Evolutionary conservation across 768 basidiomycete genomes (phyloP).

Genomic region (Symmetrospora coprosmae): DNA sequence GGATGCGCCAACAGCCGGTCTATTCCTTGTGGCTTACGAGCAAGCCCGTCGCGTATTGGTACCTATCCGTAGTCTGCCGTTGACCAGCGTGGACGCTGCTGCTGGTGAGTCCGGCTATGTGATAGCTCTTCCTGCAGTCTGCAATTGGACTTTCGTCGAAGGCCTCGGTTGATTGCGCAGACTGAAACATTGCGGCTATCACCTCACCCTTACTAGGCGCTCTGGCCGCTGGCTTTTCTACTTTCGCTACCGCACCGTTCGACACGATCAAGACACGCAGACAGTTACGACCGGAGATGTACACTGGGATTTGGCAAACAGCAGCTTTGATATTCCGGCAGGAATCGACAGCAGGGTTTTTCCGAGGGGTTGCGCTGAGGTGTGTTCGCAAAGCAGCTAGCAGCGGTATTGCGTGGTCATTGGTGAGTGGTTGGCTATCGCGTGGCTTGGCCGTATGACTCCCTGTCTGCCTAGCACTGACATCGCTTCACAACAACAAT

Average conservation of each 20-base stretch:
- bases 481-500: not conserved
- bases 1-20: constrained; percentile 18
- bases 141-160: too few relatives aligned
- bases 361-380: constrained; percentile 10
- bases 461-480: too few relatives aligned
- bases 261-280: constrained; percentile 19
- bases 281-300: constrained; percentile 5
- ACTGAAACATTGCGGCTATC: not conserved
- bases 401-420: constrained; percentile 18
- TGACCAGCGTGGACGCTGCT: not conserved
- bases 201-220: not conserved
- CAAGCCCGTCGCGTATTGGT: not conserved
- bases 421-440: not conserved
- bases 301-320: not conserved
- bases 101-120: not conserved
- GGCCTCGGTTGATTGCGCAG: too few relatives aligned
- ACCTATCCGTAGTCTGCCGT: not conserved
- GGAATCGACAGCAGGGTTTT: not conserved
- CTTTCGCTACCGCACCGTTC: constrained; percentile 16
- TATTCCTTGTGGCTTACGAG: constrained; percentile 17
- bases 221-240: constrained; percentile 19
- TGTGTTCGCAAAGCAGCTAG: constrained; percentile 19
- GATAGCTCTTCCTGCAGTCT: not conserved
- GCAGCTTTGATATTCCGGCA: not conserved
- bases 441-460: too few relatives aligned